Evolutionary conservation across 1,139 yeast genomes (phyloP).

Genomic region (Kodamaea fungicola): DNA sequence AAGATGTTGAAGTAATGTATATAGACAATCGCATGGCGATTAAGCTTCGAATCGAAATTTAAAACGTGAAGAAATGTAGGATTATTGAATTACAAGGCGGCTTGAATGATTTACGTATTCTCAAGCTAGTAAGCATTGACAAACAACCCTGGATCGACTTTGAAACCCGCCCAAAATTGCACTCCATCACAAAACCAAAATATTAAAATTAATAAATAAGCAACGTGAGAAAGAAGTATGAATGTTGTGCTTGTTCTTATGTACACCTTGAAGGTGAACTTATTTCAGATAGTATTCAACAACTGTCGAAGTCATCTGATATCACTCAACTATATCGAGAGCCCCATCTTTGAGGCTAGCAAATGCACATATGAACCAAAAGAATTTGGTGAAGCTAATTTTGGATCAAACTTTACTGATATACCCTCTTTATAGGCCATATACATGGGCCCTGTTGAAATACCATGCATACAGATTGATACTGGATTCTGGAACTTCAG

Average conservation of each 20-base stretch:
- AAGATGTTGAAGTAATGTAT: conserved; percentile 41
- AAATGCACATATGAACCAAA: conserved; percentile 24
- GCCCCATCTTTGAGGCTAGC: conserved; percentile 34
- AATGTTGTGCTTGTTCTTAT: conserved; percentile 31
- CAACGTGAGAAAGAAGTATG: conserved; percentile 18
- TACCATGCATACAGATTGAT: too few species aligned
- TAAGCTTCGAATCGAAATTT: too few species aligned
- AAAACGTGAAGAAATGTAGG: too few species aligned
- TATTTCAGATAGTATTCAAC: conserved; percentile 35
- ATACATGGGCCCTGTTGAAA: too few species aligned
- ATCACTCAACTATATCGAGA: conserved; percentile 31
- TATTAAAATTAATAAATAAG: background rate
- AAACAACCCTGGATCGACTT: background rate
- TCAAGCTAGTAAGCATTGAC: background rate
- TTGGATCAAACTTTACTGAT: conserved; percentile 28
- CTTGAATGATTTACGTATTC: background rate
- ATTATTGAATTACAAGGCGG: too few species aligned
- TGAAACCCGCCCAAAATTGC: background rate
- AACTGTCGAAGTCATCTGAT: conserved; percentile 34
- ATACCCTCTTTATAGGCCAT: conserved; percentile 16
- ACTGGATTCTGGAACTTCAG: background rate
- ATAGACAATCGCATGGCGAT: conserved; percentile 2
- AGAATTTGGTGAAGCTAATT: conserved; percentile 16
- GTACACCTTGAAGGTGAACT: conserved; percentile 36
- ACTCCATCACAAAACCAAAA: background rate